Percentiles rank a stretch among this genome's conserved stretches.
phyloP scores from a whole-genome alignment of 306 rosid genomes.

The Dalbergia oliveri region DNA sequence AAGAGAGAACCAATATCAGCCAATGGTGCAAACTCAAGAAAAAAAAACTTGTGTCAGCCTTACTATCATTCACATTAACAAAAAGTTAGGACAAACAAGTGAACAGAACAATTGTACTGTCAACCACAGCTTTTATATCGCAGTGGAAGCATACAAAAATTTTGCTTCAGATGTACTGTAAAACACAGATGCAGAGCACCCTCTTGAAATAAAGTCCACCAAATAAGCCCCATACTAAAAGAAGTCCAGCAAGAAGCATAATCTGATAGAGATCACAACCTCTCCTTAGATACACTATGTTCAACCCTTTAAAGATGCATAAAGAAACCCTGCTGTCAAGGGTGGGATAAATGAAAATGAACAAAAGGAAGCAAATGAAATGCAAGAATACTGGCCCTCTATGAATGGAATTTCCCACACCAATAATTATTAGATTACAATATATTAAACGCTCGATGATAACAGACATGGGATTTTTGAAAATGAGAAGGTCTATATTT shows the following conservation, averaged over 20 bases:
- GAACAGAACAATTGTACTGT: no score
- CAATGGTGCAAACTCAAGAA: neutral
- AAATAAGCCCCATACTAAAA: neutral
- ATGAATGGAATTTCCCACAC: constrained; percentile 1
- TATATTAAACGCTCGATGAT: neutral
- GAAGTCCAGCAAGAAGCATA: constrained; percentile 29
- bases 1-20: neutral
- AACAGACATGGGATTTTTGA: neutral
- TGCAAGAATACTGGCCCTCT: constrained; percentile 4
- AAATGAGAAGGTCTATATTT: neutral
- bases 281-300: constrained; percentile 7
- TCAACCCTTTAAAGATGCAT: constrained; percentile 8
- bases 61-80: neutral
- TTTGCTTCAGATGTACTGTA: neutral
- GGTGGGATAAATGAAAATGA: constrained; percentile 7
- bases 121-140: neutral
- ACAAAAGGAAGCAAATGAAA: constrained; percentile 1
- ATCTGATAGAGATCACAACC: neutral
- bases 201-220: constrained; percentile 1
- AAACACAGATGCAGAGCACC: neutral
- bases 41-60: neutral
- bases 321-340: neutral
- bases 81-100: neutral
- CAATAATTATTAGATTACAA: constrained; percentile 6
- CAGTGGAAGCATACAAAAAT: neutral